Evolutionary conservation across 1,284 basidiomycete species (phyloP).

Genomic region (Boletus hoseneyae): DNA sequence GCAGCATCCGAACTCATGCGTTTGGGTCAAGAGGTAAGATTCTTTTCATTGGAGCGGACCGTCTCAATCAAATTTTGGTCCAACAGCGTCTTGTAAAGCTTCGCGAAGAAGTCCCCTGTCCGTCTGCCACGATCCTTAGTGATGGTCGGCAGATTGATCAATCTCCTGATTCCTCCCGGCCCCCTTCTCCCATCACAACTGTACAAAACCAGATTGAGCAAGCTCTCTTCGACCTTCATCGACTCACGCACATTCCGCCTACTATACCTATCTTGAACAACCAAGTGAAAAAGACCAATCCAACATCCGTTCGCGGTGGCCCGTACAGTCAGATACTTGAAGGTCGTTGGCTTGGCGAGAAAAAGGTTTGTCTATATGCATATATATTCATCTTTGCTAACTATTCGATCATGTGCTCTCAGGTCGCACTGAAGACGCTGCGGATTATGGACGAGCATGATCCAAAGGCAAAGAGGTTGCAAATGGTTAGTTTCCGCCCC

Average conservation of each 20-base stretch:
- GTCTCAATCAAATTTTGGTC: conserved; percentile 15
- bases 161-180: conserved; percentile 22
- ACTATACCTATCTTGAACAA: conserved; percentile 47
- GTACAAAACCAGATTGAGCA: conserved; percentile 41
- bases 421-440: conserved; percentile 56
- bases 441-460: conserved; percentile 43
- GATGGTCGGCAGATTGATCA: conserved; percentile 21
- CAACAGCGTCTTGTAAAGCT: conserved; percentile 31
- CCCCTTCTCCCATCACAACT: conserved; percentile 28
- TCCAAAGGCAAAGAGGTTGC: conserved; percentile 38
- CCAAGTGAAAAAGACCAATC: conserved; percentile 39
- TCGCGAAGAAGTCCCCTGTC: not conserved
- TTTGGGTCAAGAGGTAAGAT: conserved; percentile 44
- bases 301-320: conserved; percentile 44
- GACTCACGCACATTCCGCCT: conserved; percentile 47
- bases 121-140: conserved; percentile 18
- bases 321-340: conserved; percentile 49
- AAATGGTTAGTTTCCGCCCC: conserved; percentile 15
- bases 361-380: conserved; percentile 36
- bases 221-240: conserved; percentile 45
- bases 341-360: conserved; percentile 49
- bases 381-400: not conserved
- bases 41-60: not conserved
- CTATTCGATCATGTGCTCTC: not conserved
- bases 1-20: conserved; percentile 47